Evolutionary conservation across 805 yeast species (phyloP).

Genomic region (Ogataea trehalophila): DNA sequence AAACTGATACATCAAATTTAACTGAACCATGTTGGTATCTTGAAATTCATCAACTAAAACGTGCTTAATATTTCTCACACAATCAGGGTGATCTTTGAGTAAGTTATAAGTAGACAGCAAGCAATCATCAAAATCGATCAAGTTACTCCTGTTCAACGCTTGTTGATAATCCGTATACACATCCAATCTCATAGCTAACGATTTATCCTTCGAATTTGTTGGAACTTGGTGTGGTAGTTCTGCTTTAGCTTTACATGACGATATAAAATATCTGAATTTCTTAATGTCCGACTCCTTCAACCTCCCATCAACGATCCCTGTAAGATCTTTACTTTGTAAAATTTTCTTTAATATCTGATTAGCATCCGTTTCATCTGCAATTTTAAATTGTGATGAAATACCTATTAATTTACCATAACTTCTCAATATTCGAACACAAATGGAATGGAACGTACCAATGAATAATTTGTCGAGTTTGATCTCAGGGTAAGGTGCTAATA

Average conservation of each 20-base stretch:
- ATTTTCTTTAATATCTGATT: slow-evolving; percentile 40
- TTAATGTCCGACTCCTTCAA: slow-evolving; percentile 36
- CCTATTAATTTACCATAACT: slow-evolving; percentile 51
- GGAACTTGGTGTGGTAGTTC: slow-evolving; percentile 35
- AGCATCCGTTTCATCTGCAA: slow-evolving; percentile 66
- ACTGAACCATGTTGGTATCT: slow-evolving; percentile 79
- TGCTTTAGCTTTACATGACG: slow-evolving; percentile 53
- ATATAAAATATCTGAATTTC: slow-evolving; percentile 41
- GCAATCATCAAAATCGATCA: slow-evolving; percentile 83
- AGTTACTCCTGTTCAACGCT: slow-evolving; percentile 35
- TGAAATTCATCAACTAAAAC: slow-evolving; percentile 93
- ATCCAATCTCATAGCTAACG: slow-evolving; percentile 30
- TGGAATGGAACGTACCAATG: slow-evolving; percentile 88
- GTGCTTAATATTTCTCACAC: slow-evolving; percentile 51
- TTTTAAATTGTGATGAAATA: slow-evolving; percentile 35
- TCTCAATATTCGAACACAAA: slow-evolving; percentile 59
- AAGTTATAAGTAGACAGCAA: slow-evolving; percentile 51
- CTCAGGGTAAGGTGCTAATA: slow-evolving; percentile 31
- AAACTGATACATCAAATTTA: slow-evolving; percentile 56
- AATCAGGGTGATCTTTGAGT: slow-evolving; percentile 37
- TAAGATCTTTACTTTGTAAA: slow-evolving; percentile 6
- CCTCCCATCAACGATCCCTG: slow-evolving; percentile 9
- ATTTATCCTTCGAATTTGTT: slow-evolving; percentile 17
- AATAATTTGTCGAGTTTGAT: slow-evolving; percentile 40
- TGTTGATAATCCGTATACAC: slow-evolving; percentile 53